A percentile compares a stretch with the other conserved stretches of the same genome.
Evolutionary conservation across 225 moss, liverwort and hornwort genomes (phyloP).

Genomic region (Polytrichum commune): DNA sequence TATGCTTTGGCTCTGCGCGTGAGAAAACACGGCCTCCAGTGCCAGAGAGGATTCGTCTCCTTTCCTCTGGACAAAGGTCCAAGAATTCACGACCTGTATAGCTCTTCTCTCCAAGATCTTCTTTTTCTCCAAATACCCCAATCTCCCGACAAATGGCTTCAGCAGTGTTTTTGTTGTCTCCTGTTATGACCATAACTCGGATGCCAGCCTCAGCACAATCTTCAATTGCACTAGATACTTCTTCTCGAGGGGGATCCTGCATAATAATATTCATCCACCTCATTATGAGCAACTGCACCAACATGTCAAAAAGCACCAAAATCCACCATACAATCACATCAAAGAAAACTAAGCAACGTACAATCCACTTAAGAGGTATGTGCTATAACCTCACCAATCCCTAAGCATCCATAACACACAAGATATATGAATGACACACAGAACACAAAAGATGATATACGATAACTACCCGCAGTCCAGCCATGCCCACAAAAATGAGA

Average conservation of each 20-base stretch:
- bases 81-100: slow-evolving; percentile 92
- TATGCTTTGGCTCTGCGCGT: slow-evolving; percentile 90
- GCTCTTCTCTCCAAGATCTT: slow-evolving; percentile 69
- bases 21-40: slow-evolving; percentile 91
- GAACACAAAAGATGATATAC: too few relatives aligned
- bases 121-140: slow-evolving; percentile 71
- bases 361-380: too few relatives aligned
- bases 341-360: too few relatives aligned
- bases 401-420: too few relatives aligned
- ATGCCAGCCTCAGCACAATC: slow-evolving; percentile 89
- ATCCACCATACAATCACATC: too few relatives aligned
- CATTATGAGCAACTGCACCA: background rate
- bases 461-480: slow-evolving; percentile 69
- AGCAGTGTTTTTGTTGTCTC: slow-evolving; percentile 93
- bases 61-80: slow-evolving; percentile 52
- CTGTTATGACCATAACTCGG: slow-evolving; percentile 96
- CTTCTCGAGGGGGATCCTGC: slow-evolving; percentile 94
- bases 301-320: too few relatives aligned
- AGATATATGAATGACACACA: too few relatives aligned
- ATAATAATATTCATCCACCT: slow-evolving; percentile 1
- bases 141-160: slow-evolving; percentile 97
- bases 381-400: too few relatives aligned
- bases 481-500: slow-evolving; percentile 81
- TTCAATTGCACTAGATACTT: slow-evolving; percentile 71
- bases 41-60: slow-evolving; percentile 62